Conservation (phyloP, 805 yeast genomes). For the Sugiyamaella floridensis region DNA sequence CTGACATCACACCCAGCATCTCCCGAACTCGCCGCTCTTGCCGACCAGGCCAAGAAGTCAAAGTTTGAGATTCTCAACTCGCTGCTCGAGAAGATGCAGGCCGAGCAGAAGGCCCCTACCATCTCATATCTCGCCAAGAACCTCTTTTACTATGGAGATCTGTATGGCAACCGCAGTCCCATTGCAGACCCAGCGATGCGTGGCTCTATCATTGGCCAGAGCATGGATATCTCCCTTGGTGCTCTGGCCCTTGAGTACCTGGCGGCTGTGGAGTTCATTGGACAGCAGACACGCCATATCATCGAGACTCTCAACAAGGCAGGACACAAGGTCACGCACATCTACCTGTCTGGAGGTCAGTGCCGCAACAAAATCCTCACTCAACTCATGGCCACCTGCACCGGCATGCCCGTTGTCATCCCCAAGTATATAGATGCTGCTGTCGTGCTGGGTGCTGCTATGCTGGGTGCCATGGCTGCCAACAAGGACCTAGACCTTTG, state of each 20-base stretch:
- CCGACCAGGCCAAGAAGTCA: conserved; percentile 57
- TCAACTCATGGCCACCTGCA: conserved; percentile 86
- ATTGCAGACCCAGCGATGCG: conserved; percentile 92
- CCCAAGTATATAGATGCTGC: conserved; percentile 96
- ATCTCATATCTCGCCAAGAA: conserved; percentile 78
- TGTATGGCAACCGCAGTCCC: conserved; percentile 96
- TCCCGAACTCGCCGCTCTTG: conserved; percentile 55
- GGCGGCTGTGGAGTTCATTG: conserved; percentile 95
- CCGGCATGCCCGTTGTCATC: conserved; percentile 83
- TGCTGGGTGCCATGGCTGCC: conserved; percentile 92
- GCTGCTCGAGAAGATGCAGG: conserved; percentile 58
- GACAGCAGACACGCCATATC: conserved; percentile 95
- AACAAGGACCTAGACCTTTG: conserved; percentile 51
- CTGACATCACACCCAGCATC: conserved; percentile 85
- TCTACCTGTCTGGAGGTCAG: conserved; percentile 95
- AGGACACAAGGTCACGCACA: conserved; percentile 70
- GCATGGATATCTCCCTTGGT: conserved; percentile 82
- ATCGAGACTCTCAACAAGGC: conserved; percentile 72
- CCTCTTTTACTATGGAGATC: conserved; percentile 89
- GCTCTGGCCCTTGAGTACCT: conserved; percentile 79
- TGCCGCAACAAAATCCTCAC: conserved; percentile 86
- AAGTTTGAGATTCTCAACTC: conserved; percentile 79
- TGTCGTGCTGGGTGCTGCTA: conserved; percentile 92
- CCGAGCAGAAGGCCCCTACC: conserved; percentile 53
- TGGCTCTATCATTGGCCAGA: conserved; percentile 85